Evolutionary conservation across 73 alveolate species (phyloP), one percentile per base, ranked within the genome.

Genomic region (Paramecium sexaurelia): DNA sequence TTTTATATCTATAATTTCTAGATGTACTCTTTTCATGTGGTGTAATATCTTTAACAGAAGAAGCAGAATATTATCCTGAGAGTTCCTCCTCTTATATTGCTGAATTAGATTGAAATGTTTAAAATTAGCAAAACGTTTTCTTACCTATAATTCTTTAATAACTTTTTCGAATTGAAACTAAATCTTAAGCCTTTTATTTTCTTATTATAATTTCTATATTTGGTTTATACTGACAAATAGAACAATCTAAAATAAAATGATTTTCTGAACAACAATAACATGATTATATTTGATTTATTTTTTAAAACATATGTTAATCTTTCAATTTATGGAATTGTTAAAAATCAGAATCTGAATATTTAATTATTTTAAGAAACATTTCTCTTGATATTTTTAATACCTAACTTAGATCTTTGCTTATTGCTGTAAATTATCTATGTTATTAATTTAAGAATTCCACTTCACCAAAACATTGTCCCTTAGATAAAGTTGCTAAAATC

Each of bases 381-480:
- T 39, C 57, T 73, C 87, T 35, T 4, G 55, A 36, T 20, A 73
- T 73, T 36, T 73, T 73, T 6, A 73, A 73, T 13, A 73, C 43
- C 15, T 73, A 19, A 33, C 87, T 36, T 6, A 73, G 35, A 33
- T 39, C 57, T 39, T 36, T 36, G 26, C 87, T 73, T 15, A 36
- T 36, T 0, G 87, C 55, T 20, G 87, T 36, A n/a, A 20, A 73
- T 27, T 73, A 3, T 6, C 56, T 27, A 33, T 27, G 24, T 33
- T 73, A 1, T 33, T 22, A 33, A 13, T 61, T 73, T 33, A 73
- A 39, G 29, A 73, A 73, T 73, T 73, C 87, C 9, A 27, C 43
- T 73, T 73, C 87, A 4, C 87, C 87, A 36, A 73, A 73, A 27
- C 36, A 15, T 33, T 73, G 26, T n/a, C 87, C 87, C 35, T 73